phyloP scores from a whole-genome alignment of 2,329 filamentous ascomycete genomes.

The Colletotrichum sp. region DNA sequence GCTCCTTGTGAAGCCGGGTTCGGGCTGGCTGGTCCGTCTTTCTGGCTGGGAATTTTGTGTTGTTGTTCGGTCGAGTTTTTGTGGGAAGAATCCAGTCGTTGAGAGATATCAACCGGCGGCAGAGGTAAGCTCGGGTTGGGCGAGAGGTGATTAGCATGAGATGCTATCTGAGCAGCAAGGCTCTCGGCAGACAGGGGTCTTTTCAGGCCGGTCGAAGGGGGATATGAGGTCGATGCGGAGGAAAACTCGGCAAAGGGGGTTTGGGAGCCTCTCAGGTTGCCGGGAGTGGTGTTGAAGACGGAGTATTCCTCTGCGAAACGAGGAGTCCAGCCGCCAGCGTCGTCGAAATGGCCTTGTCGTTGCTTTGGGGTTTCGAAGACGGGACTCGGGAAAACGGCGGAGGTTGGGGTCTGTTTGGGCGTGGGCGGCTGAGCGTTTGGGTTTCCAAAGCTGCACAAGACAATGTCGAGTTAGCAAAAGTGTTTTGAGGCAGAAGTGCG shows the following conservation, averaged over 20 bases:
- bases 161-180: conserved; percentile 55
- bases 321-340: conserved; percentile 61
- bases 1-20: conserved; percentile 30
- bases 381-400: conserved; percentile 57
- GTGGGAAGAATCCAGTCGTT: conserved; percentile 64
- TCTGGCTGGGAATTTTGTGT: conserved; percentile 33
- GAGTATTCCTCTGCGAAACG: conserved; percentile 70
- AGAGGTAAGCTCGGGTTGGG: conserved; percentile 57
- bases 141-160: conserved; percentile 68
- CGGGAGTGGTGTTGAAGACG: conserved; percentile 69
- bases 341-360: conserved; percentile 51
- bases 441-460: conserved; percentile 62
- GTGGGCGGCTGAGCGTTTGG: conserved; percentile 66
- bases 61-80: conserved; percentile 40
- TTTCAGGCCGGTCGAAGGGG: conserved; percentile 46
- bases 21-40: conserved; percentile 28
- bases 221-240: conserved; percentile 37
- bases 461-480: conserved; percentile 37
- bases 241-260: conserved; percentile 51
- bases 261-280: conserved; percentile 55
- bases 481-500: conserved; percentile 11
- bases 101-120: conserved; percentile 65
- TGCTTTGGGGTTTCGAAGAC: conserved; percentile 62
- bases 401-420: conserved; percentile 62
- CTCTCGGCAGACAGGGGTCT: conserved; percentile 56